phyloP scores from a whole-genome alignment of 257 asterid genomes.

The Craterostigma plantagineum region DNA sequence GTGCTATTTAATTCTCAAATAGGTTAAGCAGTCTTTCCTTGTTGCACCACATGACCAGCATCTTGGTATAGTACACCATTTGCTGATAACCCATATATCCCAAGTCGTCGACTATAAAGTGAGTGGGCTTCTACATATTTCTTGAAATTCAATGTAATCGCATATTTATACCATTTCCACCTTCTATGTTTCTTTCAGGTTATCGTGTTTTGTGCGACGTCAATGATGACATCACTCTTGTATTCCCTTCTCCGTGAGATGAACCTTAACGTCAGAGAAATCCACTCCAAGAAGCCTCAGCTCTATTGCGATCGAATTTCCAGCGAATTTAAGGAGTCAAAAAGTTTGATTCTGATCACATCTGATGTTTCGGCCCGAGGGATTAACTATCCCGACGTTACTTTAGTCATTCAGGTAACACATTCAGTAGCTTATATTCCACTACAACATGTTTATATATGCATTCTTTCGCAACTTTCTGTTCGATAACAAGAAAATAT shows the following conservation, averaged over 20 bases:
- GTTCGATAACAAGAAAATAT: no score
- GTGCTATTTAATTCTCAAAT: slow-evolving; percentile 7
- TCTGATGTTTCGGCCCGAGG: slow-evolving; percentile 88
- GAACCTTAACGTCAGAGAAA: slow-evolving; percentile 68
- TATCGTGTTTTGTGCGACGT: slow-evolving; percentile 70
- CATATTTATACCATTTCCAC: background rate
- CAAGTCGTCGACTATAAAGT: slow-evolving; percentile 74
- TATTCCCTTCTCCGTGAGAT: slow-evolving; percentile 57
- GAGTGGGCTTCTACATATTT: background rate
- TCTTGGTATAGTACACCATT: slow-evolving; percentile 47
- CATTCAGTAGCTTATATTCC: background rate
- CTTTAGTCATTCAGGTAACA: slow-evolving; percentile 71
- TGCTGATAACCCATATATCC: slow-evolving; percentile 48
- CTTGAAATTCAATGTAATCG: background rate
- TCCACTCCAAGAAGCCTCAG: slow-evolving; percentile 67
- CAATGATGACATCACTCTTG: slow-evolving; percentile 74
- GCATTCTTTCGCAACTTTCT: no score
- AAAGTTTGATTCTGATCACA: slow-evolving; percentile 43
- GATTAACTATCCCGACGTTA: slow-evolving; percentile 81
- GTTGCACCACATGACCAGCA: slow-evolving; percentile 68
- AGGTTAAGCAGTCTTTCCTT: slow-evolving; percentile 73
- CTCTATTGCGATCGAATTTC: slow-evolving; percentile 58
- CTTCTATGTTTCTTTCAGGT: slow-evolving; percentile 37
- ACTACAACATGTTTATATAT: background rate
- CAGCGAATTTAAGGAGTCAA: slow-evolving; percentile 74